Conservation (phyloP, 805 yeast species). For the Suhomyces tanzawaensis region DNA sequence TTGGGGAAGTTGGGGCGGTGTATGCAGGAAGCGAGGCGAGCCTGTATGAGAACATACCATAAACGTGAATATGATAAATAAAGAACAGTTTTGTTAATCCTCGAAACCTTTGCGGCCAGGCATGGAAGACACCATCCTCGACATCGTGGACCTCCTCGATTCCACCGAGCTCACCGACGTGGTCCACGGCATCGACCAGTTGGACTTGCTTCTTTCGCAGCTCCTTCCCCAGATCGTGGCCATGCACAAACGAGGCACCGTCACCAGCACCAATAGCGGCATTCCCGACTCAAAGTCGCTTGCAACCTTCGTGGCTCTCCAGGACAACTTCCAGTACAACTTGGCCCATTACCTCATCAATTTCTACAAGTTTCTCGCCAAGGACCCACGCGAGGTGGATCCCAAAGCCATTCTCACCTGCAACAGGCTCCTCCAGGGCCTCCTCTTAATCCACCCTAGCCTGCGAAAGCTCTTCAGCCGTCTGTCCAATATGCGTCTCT, state of each 20-base stretch:
- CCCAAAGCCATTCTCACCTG: slow-evolving; percentile 12
- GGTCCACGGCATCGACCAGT: slow-evolving; percentile 14
- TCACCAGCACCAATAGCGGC: not conserved
- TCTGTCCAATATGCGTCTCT: slow-evolving; percentile 36
- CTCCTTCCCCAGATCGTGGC: slow-evolving; percentile 16
- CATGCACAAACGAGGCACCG: slow-evolving; percentile 2
- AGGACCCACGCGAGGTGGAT: not conserved
- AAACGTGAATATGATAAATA: too few relatives aligned
- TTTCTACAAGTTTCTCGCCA: slow-evolving; percentile 12
- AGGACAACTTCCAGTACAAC: slow-evolving; percentile 54
- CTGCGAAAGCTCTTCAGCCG: slow-evolving; percentile 51
- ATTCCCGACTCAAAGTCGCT: slow-evolving; percentile 2
- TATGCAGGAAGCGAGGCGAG: too few relatives aligned
- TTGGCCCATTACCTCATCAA: slow-evolving; percentile 36
- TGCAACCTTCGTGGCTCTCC: slow-evolving; percentile 40
- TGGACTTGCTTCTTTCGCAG: slow-evolving; percentile 18
- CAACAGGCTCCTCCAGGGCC: slow-evolving; percentile 53
- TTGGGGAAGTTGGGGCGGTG: too few relatives aligned
- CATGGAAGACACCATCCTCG: slow-evolving; percentile 8
- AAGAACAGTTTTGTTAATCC: too few relatives aligned
- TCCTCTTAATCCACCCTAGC: slow-evolving; percentile 55
- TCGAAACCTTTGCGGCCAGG: not conserved
- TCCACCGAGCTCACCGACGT: slow-evolving; percentile 7
- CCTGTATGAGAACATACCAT: too few relatives aligned
- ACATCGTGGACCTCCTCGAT: slow-evolving; percentile 16